Evolutionary conservation across 2,329 filamentous ascomycete genomes (phyloP), one percentile per base, ranked within the genome.

Genomic region (Colletotrichum sublineola): DNA sequence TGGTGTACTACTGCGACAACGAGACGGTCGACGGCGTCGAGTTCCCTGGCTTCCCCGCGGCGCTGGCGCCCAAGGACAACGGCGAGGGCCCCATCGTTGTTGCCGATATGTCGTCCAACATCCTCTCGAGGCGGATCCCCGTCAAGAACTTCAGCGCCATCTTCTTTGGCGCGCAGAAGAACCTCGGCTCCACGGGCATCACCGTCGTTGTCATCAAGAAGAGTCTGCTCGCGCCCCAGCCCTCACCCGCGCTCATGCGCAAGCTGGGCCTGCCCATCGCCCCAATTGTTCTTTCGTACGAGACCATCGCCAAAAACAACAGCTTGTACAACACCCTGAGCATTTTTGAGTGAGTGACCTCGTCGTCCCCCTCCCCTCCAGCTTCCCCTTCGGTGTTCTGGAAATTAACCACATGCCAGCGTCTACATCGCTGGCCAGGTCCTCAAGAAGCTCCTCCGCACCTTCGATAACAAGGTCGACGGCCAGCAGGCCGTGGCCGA

Each of bases 161-260:
- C 79, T 98, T 98, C 84, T 97, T 95, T 74, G 95, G 95, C 58
- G 95, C 95, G 0, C 96, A 98, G 81, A 98, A 98, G 89, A 98
- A 98, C 83, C 88, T 98, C 14, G 96, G 95, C 38, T 90, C 89
- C 3, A 91, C 96, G 1, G 96, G 96, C 71, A 89, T 98, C 73
- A 96, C 96, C 7, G 93, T 97, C 38, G 92, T 93, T 18, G 91
- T 98, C 61, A 87, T 98, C 78, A 92, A 92, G 80, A 97, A 97
- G 85, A 90, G 85, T 74, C 86, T 98, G 40, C 87, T 98, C 2
- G 89, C 93, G 15, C 93, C 93, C 4, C 90, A 94, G 76, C 93
- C 94, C 3, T 86, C 91, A 9, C 85, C 93, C 1, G 84, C 88
- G 6, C 85, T 97, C 60, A 84, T 98, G 78, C 89, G 95, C 71